Conservation (phyloP, 495 filamentous ascomycete genomes). For the Letharia columbiana region DNA sequence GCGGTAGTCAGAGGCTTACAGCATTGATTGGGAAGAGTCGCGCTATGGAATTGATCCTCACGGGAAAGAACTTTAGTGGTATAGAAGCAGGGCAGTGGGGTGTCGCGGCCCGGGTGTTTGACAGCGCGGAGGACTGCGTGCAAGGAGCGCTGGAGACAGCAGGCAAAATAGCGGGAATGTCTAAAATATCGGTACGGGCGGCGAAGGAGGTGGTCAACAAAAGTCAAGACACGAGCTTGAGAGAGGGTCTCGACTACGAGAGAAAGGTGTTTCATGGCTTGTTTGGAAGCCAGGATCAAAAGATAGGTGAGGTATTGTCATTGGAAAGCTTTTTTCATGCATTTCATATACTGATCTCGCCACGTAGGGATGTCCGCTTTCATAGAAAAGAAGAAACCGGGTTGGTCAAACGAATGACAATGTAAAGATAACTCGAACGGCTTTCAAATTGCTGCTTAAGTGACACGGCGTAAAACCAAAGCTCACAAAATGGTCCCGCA, state of each 20-base stretch:
- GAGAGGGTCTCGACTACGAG: slow-evolving; percentile 92
- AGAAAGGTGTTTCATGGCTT: slow-evolving; percentile 81
- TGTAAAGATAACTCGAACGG: neutral
- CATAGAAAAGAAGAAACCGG: slow-evolving; percentile 83
- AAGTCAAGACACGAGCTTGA: slow-evolving; percentile 76
- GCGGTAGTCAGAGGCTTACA: slow-evolving; percentile 83
- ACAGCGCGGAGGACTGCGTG: slow-evolving; percentile 72
- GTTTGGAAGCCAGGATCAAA: slow-evolving; percentile 93
- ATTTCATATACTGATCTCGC: neutral
- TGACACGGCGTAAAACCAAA: neutral
- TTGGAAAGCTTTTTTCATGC: neutral
- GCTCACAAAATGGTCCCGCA: neutral
- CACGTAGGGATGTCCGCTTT: slow-evolving; percentile 78
- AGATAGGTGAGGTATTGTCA: slow-evolving; percentile 56
- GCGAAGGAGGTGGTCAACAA: slow-evolving; percentile 97
- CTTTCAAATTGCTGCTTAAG: neutral
- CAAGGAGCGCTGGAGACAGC: slow-evolving; percentile 71
- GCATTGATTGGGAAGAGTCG: slow-evolving; percentile 76
- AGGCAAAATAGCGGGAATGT: slow-evolving; percentile 77
- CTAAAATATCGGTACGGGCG: slow-evolving; percentile 72
- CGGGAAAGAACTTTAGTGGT: slow-evolving; percentile 71
- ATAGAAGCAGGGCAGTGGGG: slow-evolving; percentile 84
- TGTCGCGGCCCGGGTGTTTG: slow-evolving; percentile 72
- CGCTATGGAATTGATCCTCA: slow-evolving; percentile 93
- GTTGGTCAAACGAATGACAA: slow-evolving; percentile 75